Conservation (phyloP, 2,329 filamentous ascomycete species). For the Phialocephala sp. region DNA sequence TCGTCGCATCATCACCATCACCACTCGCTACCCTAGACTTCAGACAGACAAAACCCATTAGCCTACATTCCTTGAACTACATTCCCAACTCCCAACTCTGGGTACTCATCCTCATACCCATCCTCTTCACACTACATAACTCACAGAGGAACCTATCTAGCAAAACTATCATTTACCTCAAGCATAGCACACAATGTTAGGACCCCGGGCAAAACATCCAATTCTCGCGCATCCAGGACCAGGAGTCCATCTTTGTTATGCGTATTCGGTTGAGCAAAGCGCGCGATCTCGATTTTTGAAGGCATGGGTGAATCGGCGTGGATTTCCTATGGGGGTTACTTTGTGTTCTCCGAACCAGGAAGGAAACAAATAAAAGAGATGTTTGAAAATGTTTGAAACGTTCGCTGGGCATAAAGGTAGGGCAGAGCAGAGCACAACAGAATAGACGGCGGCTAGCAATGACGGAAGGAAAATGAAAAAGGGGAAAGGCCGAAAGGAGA, state of each 20-base stretch:
- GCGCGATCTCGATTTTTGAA: background rate
- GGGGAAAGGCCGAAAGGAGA: background rate
- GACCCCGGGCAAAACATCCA: background rate
- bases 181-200: slow-evolving; percentile 14
- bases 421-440: background rate
- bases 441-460: background rate
- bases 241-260: slow-evolving; percentile 7
- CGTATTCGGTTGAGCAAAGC: background rate
- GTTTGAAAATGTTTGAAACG: too few relatives aligned
- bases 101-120: background rate
- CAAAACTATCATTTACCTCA: slow-evolving; percentile 15
- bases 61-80: background rate
- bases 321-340: slow-evolving; percentile 2
- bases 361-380: too few relatives aligned
- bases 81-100: background rate
- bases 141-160: background rate
- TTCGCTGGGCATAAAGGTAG: too few relatives aligned
- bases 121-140: background rate
- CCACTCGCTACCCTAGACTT: background rate
- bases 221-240: background rate
- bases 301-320: background rate
- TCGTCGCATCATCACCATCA: background rate
- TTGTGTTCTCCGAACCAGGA: background rate
- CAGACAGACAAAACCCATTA: background rate
- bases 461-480: background rate